Base-by-base conservation (phyloP, 148 eudicot species). In the Drosera capensis region DNA sequence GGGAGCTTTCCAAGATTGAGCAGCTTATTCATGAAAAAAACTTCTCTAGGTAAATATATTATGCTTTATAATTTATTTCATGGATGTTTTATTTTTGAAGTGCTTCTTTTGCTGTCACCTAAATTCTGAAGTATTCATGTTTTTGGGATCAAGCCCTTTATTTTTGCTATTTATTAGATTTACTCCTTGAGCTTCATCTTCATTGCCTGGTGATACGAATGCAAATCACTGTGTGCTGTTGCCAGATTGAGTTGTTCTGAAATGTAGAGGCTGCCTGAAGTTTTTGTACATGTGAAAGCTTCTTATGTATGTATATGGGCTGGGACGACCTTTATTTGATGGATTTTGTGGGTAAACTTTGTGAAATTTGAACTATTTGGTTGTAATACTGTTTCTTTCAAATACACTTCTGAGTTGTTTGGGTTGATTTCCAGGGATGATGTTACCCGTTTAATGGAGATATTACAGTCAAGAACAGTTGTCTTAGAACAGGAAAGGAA, bases 361-460 rank as follows among this genome's bases (percentile, higher is more conserved):
- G n/a, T n/a, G n/a, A n/a, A n/a, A n/a, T n/a, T n/a, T n/a, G n/a
- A n/a, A n/a, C n/a, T n/a, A n/a, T n/a, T n/a, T n/a, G n/a, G n/a
- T n/a, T n/a, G n/a, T n/a, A n/a, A n/a, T n/a, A n/a, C n/a, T n/a
- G n/a, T n/a, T n/a, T n/a, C n/a, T n/a, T n/a, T n/a, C n/a, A n/a
- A n/a, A n/a, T n/a, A n/a, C n/a, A n/a, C n/a, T n/a, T 19, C 31
- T 35, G 38, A 25, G 20, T 29, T 25, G 25, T 36, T 3, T 24
- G 39, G 21, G n/a, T 54, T 36, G 45, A 40, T 50, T 29, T 72
- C 46, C 66, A 90, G 99, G 73, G 87, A 72, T 48, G 99, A 90
- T 41, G 54, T 81, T 52, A 56, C 47, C 60, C 76, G 54, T 48
- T 64, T 90, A 73, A 59, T 68, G 64, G 78, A 81, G 65, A 71